Base-by-base conservation (phyloP, 805 yeast species). In the Wickerhamiella sorbophila region DNA sequence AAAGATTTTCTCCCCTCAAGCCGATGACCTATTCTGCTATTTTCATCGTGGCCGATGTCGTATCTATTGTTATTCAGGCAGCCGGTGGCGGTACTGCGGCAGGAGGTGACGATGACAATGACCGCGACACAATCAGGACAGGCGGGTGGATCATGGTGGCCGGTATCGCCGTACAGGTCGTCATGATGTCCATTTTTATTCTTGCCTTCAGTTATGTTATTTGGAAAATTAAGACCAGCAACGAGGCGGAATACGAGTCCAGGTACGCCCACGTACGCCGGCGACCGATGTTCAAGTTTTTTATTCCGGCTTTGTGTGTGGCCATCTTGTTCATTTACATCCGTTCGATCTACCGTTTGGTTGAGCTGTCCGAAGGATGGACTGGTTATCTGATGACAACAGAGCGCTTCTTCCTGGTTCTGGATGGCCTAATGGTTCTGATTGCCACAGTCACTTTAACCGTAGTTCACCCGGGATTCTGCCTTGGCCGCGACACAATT, bases 91-190 rank as follows among this genome's bases (percentile, higher is more conserved):
- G 79, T 41, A 59, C 71, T 35, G 82, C 85, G 2, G 43, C 43
- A 1, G 76, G 80, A 32, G 48, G 58, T 2, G 66, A 73, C 0
- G 56, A 68, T 5, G 47, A 58, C 33, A 54, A 61, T 12, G 52
- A 55, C 33, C 52, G 71, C 1, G 50, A 34, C 2, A 45, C 43
- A 0, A 22, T 12, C 20, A 32, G 24, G 19, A 31, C 34, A 19
- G 88, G 88, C n/a, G 67, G 80, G 1, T 66, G 75, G 54, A 58
- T 79, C 38, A 80, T 85, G 78, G 71, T 83, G 37, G 87, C 71
- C 2, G 95, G 95, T 5, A 66, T 86, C 38, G 79, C 77, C 0
- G 67, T 79, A 52, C 95, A 86, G 61, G 87, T 83, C 4, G 59
- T 70, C 4, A 69, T 83, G 4, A 79, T 86, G 79, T 51, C 69